Evolutionary conservation across 2,329 filamentous ascomycete species (phyloP).

Genomic region (Chrysosporium keratinophilum): DNA sequence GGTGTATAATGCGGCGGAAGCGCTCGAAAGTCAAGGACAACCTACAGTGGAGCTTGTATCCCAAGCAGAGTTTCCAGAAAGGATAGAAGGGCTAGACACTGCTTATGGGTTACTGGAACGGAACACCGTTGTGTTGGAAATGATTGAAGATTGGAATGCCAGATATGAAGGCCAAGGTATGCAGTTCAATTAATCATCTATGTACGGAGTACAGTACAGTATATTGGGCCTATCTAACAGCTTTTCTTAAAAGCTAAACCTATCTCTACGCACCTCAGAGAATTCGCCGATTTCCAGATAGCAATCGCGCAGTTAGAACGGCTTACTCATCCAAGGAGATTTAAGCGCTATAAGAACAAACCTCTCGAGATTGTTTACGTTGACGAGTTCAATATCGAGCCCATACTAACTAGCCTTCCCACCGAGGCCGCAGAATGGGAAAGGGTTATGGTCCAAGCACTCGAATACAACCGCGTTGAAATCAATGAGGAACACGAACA

Average conservation of each 20-base stretch:
- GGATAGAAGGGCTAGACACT: neutral
- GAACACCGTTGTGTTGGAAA: neutral
- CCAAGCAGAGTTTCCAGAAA: neutral
- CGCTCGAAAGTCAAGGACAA: neutral
- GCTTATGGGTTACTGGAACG: slow-evolving; percentile 1
- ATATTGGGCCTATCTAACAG: neutral
- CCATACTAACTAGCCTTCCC: neutral
- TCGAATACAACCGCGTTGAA: neutral
- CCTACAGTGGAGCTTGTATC: neutral
- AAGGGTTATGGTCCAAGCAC: neutral
- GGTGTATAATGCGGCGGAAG: neutral
- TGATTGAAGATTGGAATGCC: slow-evolving; percentile 1
- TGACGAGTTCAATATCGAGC: neutral
- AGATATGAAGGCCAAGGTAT: neutral
- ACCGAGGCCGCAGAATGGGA: neutral
- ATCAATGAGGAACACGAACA: neutral
- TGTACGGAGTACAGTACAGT: neutral
- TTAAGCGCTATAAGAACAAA: neutral
- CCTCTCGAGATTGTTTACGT: slow-evolving; percentile 5
- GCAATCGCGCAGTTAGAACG: neutral
- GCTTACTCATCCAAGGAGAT: neutral
- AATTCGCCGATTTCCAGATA: slow-evolving; percentile 5
- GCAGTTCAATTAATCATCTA: neutral
- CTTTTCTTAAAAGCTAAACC: neutral
- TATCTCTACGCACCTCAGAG: neutral